Percentiles rank a stretch among this genome's conserved stretches.
These are phyloP conservation scores for Psilocybe mexicana DNA, from an alignment of 1,284 basidiomycete genomes.

Conservation along the genomic window DNA sequence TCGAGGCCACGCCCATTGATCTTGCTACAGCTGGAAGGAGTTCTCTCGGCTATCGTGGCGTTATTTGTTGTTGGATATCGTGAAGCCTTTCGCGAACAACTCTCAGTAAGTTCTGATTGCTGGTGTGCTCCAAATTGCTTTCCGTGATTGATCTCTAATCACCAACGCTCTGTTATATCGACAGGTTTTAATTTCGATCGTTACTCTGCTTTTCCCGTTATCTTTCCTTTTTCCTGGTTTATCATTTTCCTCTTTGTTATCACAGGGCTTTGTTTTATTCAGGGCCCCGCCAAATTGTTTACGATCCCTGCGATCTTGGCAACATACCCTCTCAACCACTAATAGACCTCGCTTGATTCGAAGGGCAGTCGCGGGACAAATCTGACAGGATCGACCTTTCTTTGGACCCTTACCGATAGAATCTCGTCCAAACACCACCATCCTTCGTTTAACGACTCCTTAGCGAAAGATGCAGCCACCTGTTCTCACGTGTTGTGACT, in stretches of 20 bases:
- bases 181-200: background rate
- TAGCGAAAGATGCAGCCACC: background rate
- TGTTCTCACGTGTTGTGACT: background rate
- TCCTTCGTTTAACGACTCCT: slow-evolving; percentile 1
- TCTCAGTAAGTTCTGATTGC: slow-evolving; percentile 1
- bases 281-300: background rate
- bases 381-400: slow-evolving; percentile 5
- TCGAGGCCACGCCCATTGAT: background rate
- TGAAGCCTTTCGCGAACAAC: background rate
- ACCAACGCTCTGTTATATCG: background rate
- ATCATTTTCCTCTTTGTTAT: background rate
- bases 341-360: slow-evolving; percentile 7
- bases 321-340: slow-evolving; percentile 12
- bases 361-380: background rate
- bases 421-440: slow-evolving; percentile 3
- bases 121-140: background rate
- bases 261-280: background rate
- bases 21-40: background rate
- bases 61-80: background rate
- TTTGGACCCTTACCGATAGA: background rate
- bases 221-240: background rate
- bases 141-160: background rate
- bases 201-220: background rate
- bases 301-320: background rate
- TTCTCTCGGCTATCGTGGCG: slow-evolving; percentile 3